Evolutionary conservation across 306 rosid genomes (phyloP), one percentile per base, ranked within the genome.

Genomic region (Cyclanthera cordifolia): DNA sequence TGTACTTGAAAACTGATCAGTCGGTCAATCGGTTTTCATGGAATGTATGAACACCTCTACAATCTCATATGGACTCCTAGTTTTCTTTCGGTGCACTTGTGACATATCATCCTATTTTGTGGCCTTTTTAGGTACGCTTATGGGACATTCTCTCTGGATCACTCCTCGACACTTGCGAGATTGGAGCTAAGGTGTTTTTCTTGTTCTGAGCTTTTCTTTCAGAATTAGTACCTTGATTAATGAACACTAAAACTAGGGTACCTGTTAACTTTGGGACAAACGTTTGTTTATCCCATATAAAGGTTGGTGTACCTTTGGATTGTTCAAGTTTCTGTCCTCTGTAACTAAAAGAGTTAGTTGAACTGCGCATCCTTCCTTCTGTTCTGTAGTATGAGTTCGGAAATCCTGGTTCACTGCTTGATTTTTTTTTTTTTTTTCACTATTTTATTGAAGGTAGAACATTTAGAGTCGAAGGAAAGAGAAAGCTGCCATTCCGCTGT

Each of bases 81-180:
- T 79, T 67, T 70, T 30, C 66, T 53, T 54, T 47, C 5, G 66
- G 57, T 75, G 69, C 32, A 68, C n/a, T n/a, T 34, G 41, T 34
- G 41, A 34, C 5, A 5, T 34, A 25, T 37, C 23, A 48, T 73
- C 27, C 27, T 79, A 53, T 24, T 47, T 30, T 71, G 24, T 73
- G 71, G 37, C 49, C 55, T 79, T 76, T 73, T 64, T 78, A 93
- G 99, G 94, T 93, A 47, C 88, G 96, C 30, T 75, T 90, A 72
- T 93, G 96, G 99, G 85, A 87, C 73, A 79, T 81, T 73, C 41
- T 78, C 13, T 90, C 90, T 43, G 95, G 96, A 75, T 82, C 79
- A 54, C 95, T 90, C 69, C 82, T 87, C 32, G 86, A 85, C 77
- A 87, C 90, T 17, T 93, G 85, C 79, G 90, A 86, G 75, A 79